Evolutionary conservation across 352 stramenopile species (phyloP).

Genomic region (Phytopythium oedochilum): DNA sequence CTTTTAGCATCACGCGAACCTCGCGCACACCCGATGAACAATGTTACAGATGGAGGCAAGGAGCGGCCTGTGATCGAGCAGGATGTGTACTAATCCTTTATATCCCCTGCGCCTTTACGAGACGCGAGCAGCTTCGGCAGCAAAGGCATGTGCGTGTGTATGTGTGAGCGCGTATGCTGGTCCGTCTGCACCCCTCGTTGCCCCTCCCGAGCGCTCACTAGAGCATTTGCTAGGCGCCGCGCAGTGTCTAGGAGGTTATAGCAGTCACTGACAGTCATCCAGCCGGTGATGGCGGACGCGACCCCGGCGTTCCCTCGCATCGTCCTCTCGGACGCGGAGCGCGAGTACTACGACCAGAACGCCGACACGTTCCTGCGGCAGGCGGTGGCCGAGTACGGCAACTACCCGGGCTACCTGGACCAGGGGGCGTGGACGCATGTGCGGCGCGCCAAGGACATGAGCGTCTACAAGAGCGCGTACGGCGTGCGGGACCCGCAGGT

Average conservation of each 20-base stretch:
- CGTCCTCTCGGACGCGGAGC: constrained; percentile 26
- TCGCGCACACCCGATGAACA: too few species aligned
- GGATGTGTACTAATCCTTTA: too few species aligned
- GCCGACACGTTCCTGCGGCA: constrained; percentile 32
- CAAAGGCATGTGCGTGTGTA: too few species aligned
- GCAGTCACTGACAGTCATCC: too few species aligned
- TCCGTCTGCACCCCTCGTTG: too few species aligned
- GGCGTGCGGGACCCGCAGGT: constrained; percentile 31
- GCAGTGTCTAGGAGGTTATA: too few species aligned
- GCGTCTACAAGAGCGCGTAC: constrained; percentile 44
- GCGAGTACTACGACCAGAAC: constrained; percentile 28
- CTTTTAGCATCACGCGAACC: too few species aligned
- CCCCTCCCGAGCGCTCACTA: neutral
- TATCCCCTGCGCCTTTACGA: too few species aligned
- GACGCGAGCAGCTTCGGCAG: too few species aligned
- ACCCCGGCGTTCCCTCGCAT: constrained; percentile 30
- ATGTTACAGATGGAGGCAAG: too few species aligned
- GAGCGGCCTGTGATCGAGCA: too few species aligned
- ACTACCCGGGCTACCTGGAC: constrained; percentile 22
- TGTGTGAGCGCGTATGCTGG: too few species aligned
- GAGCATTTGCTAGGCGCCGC: neutral
- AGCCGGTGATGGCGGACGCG: constrained; percentile 19
- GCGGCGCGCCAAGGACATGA: constrained; percentile 25
- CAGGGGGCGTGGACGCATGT: constrained; percentile 40
- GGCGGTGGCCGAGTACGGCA: constrained; percentile 30